Percentiles rank a stretch among this genome's conserved stretches.
These are phyloP conservation scores for Penicillium bovifimosum DNA, from an alignment of 495 filamentous ascomycete species.

Conservation along the genomic window DNA sequence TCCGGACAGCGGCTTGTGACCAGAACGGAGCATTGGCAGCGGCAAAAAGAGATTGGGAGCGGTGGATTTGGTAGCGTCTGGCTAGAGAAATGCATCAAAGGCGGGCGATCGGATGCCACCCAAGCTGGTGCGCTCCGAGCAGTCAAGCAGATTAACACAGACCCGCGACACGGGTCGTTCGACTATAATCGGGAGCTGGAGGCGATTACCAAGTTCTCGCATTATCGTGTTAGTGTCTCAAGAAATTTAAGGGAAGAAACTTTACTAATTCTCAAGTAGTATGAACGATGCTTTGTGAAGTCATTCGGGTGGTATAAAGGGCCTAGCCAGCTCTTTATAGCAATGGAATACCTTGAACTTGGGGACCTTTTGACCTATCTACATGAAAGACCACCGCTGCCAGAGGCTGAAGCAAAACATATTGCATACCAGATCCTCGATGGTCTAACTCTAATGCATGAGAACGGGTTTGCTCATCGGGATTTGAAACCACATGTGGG, in stretches of 20 bases:
- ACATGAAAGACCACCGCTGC: conserved; percentile 12
- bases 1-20: conserved; percentile 3
- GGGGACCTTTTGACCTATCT: conserved; percentile 20
- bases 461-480: conserved; percentile 42
- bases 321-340: conserved; percentile 24
- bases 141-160: conserved; percentile 12
- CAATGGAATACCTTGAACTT: conserved; percentile 33
- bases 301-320: conserved; percentile 33
- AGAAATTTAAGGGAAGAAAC: background rate
- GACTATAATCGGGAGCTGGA: conserved; percentile 35
- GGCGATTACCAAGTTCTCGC: conserved; percentile 41
- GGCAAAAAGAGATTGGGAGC: conserved; percentile 18
- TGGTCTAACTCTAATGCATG: conserved; percentile 43
- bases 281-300: conserved; percentile 25
- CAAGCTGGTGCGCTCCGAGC: conserved; percentile 3
- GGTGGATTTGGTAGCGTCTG: conserved; percentile 32
- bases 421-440: conserved; percentile 41
- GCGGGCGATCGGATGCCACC: background rate
- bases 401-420: conserved; percentile 32
- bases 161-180: conserved; percentile 11
- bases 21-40: conserved; percentile 23
- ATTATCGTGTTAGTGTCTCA: conserved; percentile 1
- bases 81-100: conserved; percentile 23
- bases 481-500: conserved; percentile 48
- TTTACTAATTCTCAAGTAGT: background rate